These are phyloP conservation scores for Neophaeococcomyces mojaviensis DNA, from an alignment of 2,329 filamentous ascomycete genomes.

Conservation along the genomic window DNA sequence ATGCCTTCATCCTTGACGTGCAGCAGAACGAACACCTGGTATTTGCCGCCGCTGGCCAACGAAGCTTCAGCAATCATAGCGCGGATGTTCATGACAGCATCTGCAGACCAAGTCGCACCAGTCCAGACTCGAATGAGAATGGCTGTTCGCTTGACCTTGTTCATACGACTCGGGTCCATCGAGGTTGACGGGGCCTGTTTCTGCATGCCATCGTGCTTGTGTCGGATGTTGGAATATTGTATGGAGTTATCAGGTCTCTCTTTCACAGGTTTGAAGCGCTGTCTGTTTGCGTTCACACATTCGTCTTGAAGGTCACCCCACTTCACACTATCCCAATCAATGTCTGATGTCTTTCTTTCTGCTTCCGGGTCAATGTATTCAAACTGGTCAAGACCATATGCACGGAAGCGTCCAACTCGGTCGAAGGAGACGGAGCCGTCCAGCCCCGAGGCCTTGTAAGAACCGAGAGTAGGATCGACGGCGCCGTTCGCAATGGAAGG, in stretches of 20 bases:
- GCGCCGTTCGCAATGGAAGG: constrained; percentile 20
- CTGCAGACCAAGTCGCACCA: constrained; percentile 68
- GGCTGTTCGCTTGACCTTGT: constrained; percentile 52
- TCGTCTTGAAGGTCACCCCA: constrained; percentile 66
- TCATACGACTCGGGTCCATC: constrained; percentile 20
- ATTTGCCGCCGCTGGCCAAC: constrained; percentile 74
- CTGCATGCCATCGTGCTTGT: constrained; percentile 18
- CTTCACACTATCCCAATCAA: constrained; percentile 56
- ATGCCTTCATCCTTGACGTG: constrained; percentile 72
- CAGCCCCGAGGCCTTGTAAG: constrained; percentile 53
- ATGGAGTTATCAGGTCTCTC: constrained; percentile 22
- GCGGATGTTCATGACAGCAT: constrained; percentile 74
- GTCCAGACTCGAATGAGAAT: constrained; percentile 78
- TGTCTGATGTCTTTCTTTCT: constrained; percentile 23
- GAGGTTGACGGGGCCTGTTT: constrained; percentile 14
- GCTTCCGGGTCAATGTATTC: constrained; percentile 23
- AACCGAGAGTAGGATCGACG: constrained; percentile 45
- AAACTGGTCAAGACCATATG: constrained; percentile 36
- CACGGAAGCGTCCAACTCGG: constrained; percentile 61
- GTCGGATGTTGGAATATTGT: constrained; percentile 24
- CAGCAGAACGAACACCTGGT: constrained; percentile 72
- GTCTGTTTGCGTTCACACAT: constrained; percentile 59
- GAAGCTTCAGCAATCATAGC: constrained; percentile 77
- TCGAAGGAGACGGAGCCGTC: constrained; percentile 63
- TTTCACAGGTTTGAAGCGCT: constrained; percentile 43